Evolutionary conservation across 1,139 yeast species (phyloP).

Genomic region (Hansenula sp.): DNA sequence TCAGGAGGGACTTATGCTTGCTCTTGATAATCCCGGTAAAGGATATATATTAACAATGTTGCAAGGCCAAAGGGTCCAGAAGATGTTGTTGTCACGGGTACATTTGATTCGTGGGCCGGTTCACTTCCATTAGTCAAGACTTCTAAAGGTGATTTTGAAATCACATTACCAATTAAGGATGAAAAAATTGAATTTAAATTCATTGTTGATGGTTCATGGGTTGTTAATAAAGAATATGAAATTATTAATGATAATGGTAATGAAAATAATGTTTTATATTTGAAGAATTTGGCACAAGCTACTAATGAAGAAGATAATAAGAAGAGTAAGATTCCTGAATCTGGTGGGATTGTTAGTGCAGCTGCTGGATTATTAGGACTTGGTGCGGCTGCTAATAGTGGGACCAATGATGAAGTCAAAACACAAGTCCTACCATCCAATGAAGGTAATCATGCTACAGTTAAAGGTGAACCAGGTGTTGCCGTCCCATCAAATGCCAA

Average conservation of each 20-base stretch:
- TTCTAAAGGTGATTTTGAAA: slow-evolving; percentile 54
- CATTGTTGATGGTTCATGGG: slow-evolving; percentile 75
- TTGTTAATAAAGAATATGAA: slow-evolving; percentile 41
- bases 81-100: slow-evolving; percentile 71
- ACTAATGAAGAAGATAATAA: slow-evolving; percentile 11
- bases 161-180: slow-evolving; percentile 49
- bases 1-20: too few relatives aligned
- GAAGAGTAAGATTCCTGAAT: slow-evolving; percentile 53
- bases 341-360: slow-evolving; percentile 32
- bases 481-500: slow-evolving; percentile 43
- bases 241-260: slow-evolving; percentile 51
- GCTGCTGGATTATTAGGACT: slow-evolving; percentile 7
- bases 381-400: slow-evolving; percentile 2
- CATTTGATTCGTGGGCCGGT: slow-evolving; percentile 73
- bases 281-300: slow-evolving; percentile 24
- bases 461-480: slow-evolving; percentile 58
- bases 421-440: slow-evolving; percentile 38
- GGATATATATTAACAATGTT: slow-evolving; percentile 4
- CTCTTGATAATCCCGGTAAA: background rate
- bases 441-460: slow-evolving; percentile 42
- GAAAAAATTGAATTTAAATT: slow-evolving; percentile 59
- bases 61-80: slow-evolving; percentile 72
- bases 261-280: slow-evolving; percentile 54
- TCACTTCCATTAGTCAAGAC: slow-evolving; percentile 55
- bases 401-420: background rate